Evolutionary conservation across 2,329 filamentous ascomycete genomes (phyloP), one percentile per base, ranked within the genome.

Genomic region (Dothideomycetidae sp.): DNA sequence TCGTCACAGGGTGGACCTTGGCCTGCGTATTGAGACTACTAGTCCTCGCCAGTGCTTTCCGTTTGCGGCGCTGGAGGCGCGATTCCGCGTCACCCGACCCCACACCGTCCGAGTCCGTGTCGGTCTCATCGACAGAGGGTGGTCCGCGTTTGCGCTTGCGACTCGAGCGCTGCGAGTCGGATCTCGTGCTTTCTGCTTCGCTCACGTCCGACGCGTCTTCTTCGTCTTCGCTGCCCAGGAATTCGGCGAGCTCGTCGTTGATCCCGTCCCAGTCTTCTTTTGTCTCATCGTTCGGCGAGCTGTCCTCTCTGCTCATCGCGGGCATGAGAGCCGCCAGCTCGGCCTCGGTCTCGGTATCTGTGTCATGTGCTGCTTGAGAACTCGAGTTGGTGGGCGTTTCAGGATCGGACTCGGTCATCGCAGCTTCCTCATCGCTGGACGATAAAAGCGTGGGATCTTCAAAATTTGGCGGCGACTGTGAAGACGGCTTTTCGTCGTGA

Each of bases 221-320:
- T 1, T 68, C 69, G 2, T 61, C 66, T 16, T 67, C 70, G 4
- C 63, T 61, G 7, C 69, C 70, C 46, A 90, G 60, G 47, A 90
- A 86, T 31, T 83, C 81, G 10, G 71, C 73, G 7, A 92, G 61
- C 50, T 92, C 84, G 41, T 80, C 75, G 46, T 84, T 76, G 2
- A 60, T 52, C 10, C 61, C 61, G 7, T 62, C 59, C 36, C 57
- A 61, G 26, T 62, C 60, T 3, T 62, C 59, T 9, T 56, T 53
- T 5, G 42, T 34, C 31, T 54, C 50, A 13, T 48, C 44, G 5
- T 46, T 48, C 1, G 52, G 51, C 38, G 49, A 50, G 31, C 47
- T 50, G 33, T 56, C 52, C 19, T 47, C 45, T 5, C 49, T 46
- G 19, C 46, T 63, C 17, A 65, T 61, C 5, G 64, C 60, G 17